Evolutionary conservation across 441 rosid genomes (phyloP), one percentile per base, ranked within the genome.

Genomic region (Viola pubescens): DNA sequence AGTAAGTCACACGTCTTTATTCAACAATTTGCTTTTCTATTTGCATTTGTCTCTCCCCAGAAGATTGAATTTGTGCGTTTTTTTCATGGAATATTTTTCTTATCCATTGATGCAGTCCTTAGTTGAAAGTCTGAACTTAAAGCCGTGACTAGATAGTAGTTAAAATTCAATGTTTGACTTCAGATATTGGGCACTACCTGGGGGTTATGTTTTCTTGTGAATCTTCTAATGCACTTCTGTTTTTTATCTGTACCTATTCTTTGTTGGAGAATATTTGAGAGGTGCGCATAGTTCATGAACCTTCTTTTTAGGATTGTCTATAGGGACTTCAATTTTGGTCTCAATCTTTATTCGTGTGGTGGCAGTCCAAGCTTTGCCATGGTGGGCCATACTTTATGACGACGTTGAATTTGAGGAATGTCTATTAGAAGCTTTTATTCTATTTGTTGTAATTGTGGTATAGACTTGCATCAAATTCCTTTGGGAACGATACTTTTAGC

Each of bases 1-100:
- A 73, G 99, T 94, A 82, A 79, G 90, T 77, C 56, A 43, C 3
- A 42, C 43, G 37, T 60, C 34, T 26, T 26, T 26, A 26, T 43
- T 43, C 46, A 43, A 9, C 10, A 6, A 9, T 43, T 43, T 43
- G 46, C 46, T 43, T 46, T 46, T 9, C n/a, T 46, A 4, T 46
- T 46, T 46, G n/a, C n/a, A 4, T 46, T 46, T 46, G 11, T 8
- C n/a, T 48, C 63, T 12, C 46, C 53, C 8, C 19, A 19, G 43
- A 12, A 58, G 63, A 47, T 19, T 45, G 26, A 13, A 47, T 43
- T 14, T 14, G 48, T 48, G 12, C 12, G 39, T 52, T 41, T 38
- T 41, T 43, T 16, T 16, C 19, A 55, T 14, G 9, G 38, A 47
- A 47, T 54, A 43, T 46, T 45, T 26, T 2, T 13, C 12, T 54